Conservation (phyloP, 2,329 filamentous ascomycete genomes). For the Scedosporium apiospermum region DNA sequence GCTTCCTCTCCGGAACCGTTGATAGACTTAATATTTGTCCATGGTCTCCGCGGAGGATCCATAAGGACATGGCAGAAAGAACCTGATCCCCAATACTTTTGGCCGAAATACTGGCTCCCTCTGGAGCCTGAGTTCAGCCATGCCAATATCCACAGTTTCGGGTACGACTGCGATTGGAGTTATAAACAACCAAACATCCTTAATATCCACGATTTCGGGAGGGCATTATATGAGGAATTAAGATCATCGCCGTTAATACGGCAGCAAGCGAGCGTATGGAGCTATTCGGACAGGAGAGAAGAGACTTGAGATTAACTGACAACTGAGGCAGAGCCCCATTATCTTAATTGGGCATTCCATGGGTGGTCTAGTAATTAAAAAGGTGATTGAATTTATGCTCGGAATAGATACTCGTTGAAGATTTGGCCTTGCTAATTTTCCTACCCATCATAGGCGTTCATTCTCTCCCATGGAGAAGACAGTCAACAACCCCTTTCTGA, state of each 20-base stretch:
- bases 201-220: conserved; percentile 21
- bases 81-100: conserved; percentile 21
- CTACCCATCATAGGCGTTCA: conserved; percentile 11
- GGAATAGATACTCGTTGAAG: no score
- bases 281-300: not conserved
- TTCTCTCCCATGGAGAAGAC: conserved; percentile 12
- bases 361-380: conserved; percentile 24
- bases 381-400: conserved; percentile 11
- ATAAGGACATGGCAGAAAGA: conserved; percentile 30
- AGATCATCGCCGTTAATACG: not conserved
- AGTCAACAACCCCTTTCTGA: conserved; percentile 6
- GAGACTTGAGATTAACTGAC: not conserved
- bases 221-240: conserved; percentile 13
- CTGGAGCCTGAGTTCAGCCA: conserved; percentile 17
- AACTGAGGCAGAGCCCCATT: conserved; percentile 13
- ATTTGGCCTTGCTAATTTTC: not conserved
- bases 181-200: conserved; percentile 12
- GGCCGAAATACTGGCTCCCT: conserved; percentile 30
- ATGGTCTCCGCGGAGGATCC: conserved; percentile 29
- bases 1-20: conserved; percentile 18
- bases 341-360: conserved; percentile 20
- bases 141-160: conserved; percentile 20
- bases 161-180: conserved; percentile 21
- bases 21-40: conserved; percentile 30
- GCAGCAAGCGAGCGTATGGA: not conserved